Evolutionary conservation across 768 basidiomycete genomes (phyloP).

Genomic region (Cubamyces sp.): DNA sequence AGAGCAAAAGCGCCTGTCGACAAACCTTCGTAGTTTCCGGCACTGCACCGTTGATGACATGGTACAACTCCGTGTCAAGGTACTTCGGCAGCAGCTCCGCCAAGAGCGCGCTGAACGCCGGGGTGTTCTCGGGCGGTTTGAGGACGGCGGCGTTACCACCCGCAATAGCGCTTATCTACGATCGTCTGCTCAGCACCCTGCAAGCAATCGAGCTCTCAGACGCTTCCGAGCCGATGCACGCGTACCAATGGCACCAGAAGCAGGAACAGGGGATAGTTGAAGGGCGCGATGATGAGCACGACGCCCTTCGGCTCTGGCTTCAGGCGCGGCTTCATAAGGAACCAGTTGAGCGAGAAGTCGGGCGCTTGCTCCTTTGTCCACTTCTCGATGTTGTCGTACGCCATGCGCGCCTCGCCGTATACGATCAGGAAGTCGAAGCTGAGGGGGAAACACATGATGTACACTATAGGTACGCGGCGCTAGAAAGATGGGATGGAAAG

Average conservation of each 20-base stretch:
- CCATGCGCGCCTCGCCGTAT: constrained; percentile 53
- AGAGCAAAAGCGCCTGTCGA: not conserved
- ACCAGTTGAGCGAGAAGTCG: constrained; percentile 58
- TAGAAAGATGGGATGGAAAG: not conserved
- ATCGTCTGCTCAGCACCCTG: not conserved
- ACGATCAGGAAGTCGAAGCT: constrained; percentile 65
- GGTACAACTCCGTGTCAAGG: constrained; percentile 63
- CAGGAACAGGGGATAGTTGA: constrained; percentile 75
- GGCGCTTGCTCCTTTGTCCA: constrained; percentile 72
- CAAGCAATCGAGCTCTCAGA: not conserved
- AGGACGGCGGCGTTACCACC: constrained; percentile 73
- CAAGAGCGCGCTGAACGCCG: constrained; percentile 58
- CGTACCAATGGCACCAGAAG: constrained; percentile 61
- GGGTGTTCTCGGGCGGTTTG: constrained; percentile 75
- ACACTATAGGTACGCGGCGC: too few relatives aligned
- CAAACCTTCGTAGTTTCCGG: constrained; percentile 62
- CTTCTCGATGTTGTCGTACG: constrained; percentile 66
- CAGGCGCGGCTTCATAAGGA: constrained; percentile 61
- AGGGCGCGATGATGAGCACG: constrained; percentile 69
- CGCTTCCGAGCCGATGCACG: not conserved
- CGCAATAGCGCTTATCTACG: constrained; percentile 64
- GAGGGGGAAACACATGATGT: not conserved
- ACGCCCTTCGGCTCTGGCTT: constrained; percentile 79
- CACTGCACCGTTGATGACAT: constrained; percentile 70
- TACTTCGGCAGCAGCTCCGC: constrained; percentile 75